A percentile compares a stretch with the other conserved stretches of the same genome.
phyloP scores from a whole-genome alignment of 192 early-diverging fungal genomes.

The Backusella morwellensis region DNA sequence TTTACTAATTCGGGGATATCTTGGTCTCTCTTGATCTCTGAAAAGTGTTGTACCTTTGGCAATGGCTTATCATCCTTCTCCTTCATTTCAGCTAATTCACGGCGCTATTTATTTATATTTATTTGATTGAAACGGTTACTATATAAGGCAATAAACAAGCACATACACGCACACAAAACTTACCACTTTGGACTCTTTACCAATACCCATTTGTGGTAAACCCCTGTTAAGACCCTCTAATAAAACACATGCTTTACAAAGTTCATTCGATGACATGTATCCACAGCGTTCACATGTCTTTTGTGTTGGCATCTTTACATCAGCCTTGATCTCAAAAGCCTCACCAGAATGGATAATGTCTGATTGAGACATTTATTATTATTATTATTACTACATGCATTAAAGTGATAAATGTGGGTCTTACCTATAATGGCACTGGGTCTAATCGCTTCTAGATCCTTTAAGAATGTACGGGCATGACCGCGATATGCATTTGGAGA shows the following conservation, averaged over 20 bases:
- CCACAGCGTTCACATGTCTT: conserved; percentile 85
- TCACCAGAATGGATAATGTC: conserved; percentile 97
- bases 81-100: conserved; percentile 4
- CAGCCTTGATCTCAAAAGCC: conserved; percentile 68
- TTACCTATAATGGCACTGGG: conserved; percentile 84
- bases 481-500: conserved; percentile 97
- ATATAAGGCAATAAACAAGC: no score
- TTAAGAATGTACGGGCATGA: conserved; percentile 90
- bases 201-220: conserved; percentile 69
- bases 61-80: background rate
- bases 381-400: background rate
- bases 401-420: background rate
- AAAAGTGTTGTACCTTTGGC: conserved; percentile 29
- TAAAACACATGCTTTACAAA: conserved; percentile 94
- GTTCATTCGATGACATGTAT: conserved; percentile 87
- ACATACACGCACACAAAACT: background rate
- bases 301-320: conserved; percentile 61
- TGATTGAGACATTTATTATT: conserved; percentile 12
- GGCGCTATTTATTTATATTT: background rate
- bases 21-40: conserved; percentile 26
- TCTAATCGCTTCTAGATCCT: conserved; percentile 90
- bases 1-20: conserved; percentile 14
- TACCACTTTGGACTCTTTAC: conserved; percentile 45
- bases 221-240: conserved; percentile 93
- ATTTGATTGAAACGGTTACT: background rate